These are phyloP conservation scores for Paraurostyla sp. DNA, from an alignment of 73 alveolate species.

Conservation along the genomic window DNA sequence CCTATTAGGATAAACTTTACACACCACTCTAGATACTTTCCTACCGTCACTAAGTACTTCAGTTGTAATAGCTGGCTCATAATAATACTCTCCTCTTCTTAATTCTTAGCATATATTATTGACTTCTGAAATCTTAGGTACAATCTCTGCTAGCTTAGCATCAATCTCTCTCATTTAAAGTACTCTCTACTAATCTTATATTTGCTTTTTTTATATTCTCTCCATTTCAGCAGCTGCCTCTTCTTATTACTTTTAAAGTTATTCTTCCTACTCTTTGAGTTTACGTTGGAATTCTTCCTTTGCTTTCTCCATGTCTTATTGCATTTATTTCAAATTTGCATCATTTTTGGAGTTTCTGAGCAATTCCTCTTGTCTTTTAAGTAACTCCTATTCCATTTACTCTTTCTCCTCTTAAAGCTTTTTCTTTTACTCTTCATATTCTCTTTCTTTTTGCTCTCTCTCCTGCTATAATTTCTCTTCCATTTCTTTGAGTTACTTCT, in stretches of 20 bases:
- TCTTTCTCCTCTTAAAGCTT: conserved; percentile 60
- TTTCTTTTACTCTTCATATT: conserved; percentile 46
- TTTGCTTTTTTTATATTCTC: conserved; percentile 50
- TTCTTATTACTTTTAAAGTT: conserved; percentile 35
- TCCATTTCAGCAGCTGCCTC: conserved; percentile 58
- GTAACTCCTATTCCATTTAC: conserved; percentile 59
- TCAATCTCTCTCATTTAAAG: conserved; percentile 56
- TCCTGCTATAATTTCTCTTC: conserved; percentile 69
- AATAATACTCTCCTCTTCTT: conserved; percentile 56
- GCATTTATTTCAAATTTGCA: conserved; percentile 49
- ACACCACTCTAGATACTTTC: conserved; percentile 68
- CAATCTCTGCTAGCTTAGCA: conserved; percentile 59
- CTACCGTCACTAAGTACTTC: conserved; percentile 69
- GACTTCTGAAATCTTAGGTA: conserved; percentile 60
- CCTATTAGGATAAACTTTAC: conserved; percentile 70
- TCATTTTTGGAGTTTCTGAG: conserved; percentile 34
- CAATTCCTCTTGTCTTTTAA: conserved; percentile 34
- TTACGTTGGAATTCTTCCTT: conserved; percentile 43
- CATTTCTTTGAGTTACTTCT: conserved; percentile 68
- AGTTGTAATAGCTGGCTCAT: conserved; percentile 73
- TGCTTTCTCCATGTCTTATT: conserved; percentile 62
- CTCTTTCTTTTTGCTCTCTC: conserved; percentile 52
- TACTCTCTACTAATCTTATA: conserved; percentile 58
- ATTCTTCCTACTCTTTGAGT: conserved; percentile 59
- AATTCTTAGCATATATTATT: conserved; percentile 66